Evolutionary conservation across 192 early-diverging fungal species (phyloP), one percentile per base, ranked within the genome.

Genomic region (Radiomyces spectabilis): DNA sequence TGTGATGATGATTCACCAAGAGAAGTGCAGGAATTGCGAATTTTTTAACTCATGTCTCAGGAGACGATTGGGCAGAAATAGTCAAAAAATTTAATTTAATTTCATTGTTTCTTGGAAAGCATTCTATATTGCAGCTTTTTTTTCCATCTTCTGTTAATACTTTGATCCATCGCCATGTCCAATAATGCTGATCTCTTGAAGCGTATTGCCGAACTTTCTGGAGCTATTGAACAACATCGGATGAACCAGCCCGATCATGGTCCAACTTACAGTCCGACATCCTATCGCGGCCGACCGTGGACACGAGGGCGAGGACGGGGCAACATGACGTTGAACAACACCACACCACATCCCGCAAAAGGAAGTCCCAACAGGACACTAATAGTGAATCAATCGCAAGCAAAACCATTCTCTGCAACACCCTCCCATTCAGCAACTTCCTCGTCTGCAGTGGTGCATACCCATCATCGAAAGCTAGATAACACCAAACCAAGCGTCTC

Each of bases 111-210:
- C n/a, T n/a, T n/a, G n/a, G n/a, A n/a, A n/a, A n/a, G n/a, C n/a
- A n/a, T n/a, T n/a, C 35, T 37, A 7, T 37, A 37, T 24, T 51
- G 32, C 37, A 7, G 32, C 24, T 51, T 37, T 51, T 5, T n/a
- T 30, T 19, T 51, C 4, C 16, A 12, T 37, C n/a, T 32, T 51
- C 25, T 35, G n/a, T n/a, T n/a, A n/a, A n/a, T n/a, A n/a, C n/a
- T n/a, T n/a, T n/a, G n/a, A n/a, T n/a, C n/a, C n/a, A n/a, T n/a
- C 5, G 16, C 7, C 4, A 61, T 62, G 60, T 43, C 44, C 4
- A 48, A 38, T 12, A 52, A 62, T 44, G 22, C 38, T 25, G 60
- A 54, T 25, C 37, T 62, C n/a, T 35, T 55, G 8, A 45, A 53
- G 4, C 33, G 52, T 7, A 54, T 62, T 38, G 59, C 49, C 5